phyloP scores from a whole-genome alignment of 139 green algal genomes.

The Pycnococcus provasolii region DNA sequence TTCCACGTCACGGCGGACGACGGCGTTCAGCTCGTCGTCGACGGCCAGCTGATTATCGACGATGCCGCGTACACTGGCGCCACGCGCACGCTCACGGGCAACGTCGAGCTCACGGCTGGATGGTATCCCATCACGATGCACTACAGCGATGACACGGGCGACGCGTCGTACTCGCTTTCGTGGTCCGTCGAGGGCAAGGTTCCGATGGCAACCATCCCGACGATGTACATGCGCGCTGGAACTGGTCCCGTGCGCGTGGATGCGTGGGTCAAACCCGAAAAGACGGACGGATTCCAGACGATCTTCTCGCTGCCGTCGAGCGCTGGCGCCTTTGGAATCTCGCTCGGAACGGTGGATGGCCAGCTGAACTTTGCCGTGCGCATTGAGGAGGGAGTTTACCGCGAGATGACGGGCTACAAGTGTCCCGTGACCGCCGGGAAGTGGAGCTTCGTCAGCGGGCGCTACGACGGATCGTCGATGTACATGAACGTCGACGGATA shows the following conservation, averaged over 20 bases:
- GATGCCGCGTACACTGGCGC: conserved; percentile 14
- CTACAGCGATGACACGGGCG: conserved; percentile 19
- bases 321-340: too few species aligned
- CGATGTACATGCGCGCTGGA: conserved; percentile 9
- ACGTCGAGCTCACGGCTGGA: conserved; percentile 6
- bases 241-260: conserved; percentile 17
- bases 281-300: conserved; percentile 5
- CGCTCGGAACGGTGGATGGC: conserved; percentile 9
- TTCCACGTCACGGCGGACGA: conserved; percentile 20
- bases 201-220: conserved; percentile 7
- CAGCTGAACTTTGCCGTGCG: background rate
- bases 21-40: conserved; percentile 2
- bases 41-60: conserved; percentile 13
- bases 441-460: conserved; percentile 17
- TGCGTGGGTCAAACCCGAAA: conserved; percentile 21
- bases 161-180: conserved; percentile 11
- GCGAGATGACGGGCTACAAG: conserved; percentile 8
- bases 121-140: conserved; percentile 16
- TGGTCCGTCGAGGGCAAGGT: background rate
- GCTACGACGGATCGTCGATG: conserved; percentile 11
- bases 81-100: background rate
- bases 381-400: conserved; percentile 5
- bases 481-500: conserved; percentile 17
- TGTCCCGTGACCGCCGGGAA: background rate
- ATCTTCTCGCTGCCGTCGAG: background rate